Percentiles rank a stretch among this genome's conserved stretches.
Evolutionary conservation across 768 basidiomycete species (phyloP).

Genomic region (Lentinus tigrinus): DNA sequence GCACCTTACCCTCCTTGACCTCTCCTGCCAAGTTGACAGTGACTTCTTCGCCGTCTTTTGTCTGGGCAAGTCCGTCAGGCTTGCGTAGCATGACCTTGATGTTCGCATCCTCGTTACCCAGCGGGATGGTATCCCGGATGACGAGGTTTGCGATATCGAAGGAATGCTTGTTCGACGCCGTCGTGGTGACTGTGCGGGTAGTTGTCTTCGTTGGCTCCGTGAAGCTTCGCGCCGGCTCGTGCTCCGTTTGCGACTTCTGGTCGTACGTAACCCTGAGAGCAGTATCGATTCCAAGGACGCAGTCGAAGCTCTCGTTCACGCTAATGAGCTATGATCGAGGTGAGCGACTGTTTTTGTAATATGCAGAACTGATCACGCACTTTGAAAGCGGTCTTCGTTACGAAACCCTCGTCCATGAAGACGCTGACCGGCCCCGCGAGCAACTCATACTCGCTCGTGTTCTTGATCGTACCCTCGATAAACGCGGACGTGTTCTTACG

Average conservation of each 20-base stretch:
- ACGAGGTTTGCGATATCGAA: constrained; percentile 44
- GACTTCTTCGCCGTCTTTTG: constrained; percentile 40
- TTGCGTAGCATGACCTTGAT: constrained; percentile 46
- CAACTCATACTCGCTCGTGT: constrained; percentile 55
- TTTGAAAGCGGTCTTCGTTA: constrained; percentile 48
- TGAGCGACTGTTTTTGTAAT: not conserved
- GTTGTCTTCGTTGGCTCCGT: constrained; percentile 43
- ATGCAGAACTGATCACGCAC: constrained; percentile 29
- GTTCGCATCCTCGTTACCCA: constrained; percentile 36
- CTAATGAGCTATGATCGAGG: constrained; percentile 34
- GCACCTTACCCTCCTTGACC: constrained; percentile 28
- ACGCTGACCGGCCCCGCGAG: constrained; percentile 53
- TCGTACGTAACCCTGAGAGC: constrained; percentile 38
- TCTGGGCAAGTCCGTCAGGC: constrained; percentile 47
- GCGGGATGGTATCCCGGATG: constrained; percentile 47
- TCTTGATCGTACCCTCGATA: constrained; percentile 48
- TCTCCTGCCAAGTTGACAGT: constrained; percentile 37
- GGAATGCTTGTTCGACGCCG: constrained; percentile 46
- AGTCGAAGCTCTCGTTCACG: constrained; percentile 50
- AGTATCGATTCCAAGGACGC: constrained; percentile 47
- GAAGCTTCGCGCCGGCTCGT: constrained; percentile 41
- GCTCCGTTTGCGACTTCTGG: constrained; percentile 37
- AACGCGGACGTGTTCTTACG: constrained; percentile 47
- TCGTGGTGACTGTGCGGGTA: constrained; percentile 39
- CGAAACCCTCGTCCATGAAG: constrained; percentile 55